Evolutionary conservation across 306 rosid species (phyloP).

Genomic region (Canavalia ensiformis): DNA sequence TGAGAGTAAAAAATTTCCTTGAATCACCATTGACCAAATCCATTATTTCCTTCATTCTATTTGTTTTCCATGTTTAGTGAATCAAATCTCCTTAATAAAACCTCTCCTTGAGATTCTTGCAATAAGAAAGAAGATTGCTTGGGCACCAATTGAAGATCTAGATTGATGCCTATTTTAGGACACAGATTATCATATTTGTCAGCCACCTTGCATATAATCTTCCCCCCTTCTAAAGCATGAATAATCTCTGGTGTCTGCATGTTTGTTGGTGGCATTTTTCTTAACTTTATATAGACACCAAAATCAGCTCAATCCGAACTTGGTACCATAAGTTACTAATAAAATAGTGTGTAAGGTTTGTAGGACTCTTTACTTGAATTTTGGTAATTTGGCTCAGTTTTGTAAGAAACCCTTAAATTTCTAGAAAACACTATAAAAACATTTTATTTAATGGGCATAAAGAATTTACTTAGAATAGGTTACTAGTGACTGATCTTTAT

Average conservation of each 20-base stretch:
- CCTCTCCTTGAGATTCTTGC: neutral
- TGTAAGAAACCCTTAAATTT: neutral
- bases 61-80: neutral
- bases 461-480: neutral
- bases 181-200: neutral
- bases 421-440: neutral
- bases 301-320: neutral
- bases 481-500: neutral
- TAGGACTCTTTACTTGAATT: neutral
- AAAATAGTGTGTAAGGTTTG: neutral
- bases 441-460: neutral
- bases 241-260: neutral
- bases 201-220: neutral
- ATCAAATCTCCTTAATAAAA: neutral
- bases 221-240: neutral
- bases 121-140: neutral
- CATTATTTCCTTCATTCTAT: neutral
- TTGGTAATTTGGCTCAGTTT: neutral
- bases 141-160: neutral
- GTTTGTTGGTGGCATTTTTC: neutral
- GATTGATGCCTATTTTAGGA: neutral
- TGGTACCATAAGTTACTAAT: neutral
- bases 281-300: neutral
- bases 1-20: neutral
- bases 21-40: neutral